Evolutionary conservation across 73 alveolate species (phyloP), one percentile per base, ranked within the genome.

Genomic region (Tetrahymena borealis): DNA sequence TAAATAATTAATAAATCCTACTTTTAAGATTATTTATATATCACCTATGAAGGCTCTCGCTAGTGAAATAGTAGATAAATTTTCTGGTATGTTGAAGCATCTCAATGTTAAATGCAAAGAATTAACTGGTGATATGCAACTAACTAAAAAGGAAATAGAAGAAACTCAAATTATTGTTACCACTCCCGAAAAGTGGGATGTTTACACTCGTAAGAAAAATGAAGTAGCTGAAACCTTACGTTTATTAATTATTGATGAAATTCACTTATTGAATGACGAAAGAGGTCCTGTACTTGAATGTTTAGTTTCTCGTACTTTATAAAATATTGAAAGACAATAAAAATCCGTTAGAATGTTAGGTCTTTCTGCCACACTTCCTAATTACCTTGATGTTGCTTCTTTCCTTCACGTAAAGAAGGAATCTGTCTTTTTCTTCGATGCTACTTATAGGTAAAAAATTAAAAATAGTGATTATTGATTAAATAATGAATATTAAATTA

Each of bases 151-250:
- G 39, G 99, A 99, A 96, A 96, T 99, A 7, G 96, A 95, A 91
- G 98, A 97, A 96, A 99, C 99, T 36, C 99, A 99, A 94, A 97
- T 99, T 79, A 98, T 99, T 38, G 99, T 99, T 36, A 98, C 99
- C 18, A 99, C 99, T n/a, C 99, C 99, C 9, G 99, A 99, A 94
- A 99, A 99, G 96, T 99, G 99, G 99, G 99, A 99, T 96, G 94
- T 94, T 37, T 90, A 91, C 32, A 91, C 94, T 10, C 90, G 96
- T 90, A 91, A 90, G 92, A 91, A 78, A 7, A 79, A 94, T 78
- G 78, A 79, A 77, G 90, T 94, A 31, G 60, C 92, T 33, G 95
- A 92, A 38, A n/a, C 38, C 41, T 96, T 96, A 92, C 98, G 99
- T 95, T 95, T 98, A 90, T 97, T 98, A 97, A 99, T 99, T 94